Evolutionary conservation across 2,329 filamentous ascomycete species (phyloP), one percentile per base, ranked within the genome.

Genomic region (Stachybotrys elegans): DNA sequence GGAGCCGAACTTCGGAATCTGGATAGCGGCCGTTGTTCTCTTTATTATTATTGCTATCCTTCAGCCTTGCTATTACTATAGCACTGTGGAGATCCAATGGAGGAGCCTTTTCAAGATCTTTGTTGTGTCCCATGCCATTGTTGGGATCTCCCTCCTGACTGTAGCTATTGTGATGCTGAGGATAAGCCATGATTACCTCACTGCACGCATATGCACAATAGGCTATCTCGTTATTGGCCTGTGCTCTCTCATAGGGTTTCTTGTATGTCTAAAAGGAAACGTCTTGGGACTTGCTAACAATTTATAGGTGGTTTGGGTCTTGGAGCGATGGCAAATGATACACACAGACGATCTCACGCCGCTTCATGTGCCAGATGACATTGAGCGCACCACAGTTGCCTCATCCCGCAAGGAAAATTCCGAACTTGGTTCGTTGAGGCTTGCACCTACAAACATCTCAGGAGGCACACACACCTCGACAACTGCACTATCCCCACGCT

Each of bases 181-280:
- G 32, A 35, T 16, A 17, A 35, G 16, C 9, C 9, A 35, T 17
- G 17, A 35, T 35, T 35, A 35, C 32, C 32, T 8, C 32, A 35
- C 32, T 35, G 32, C 32, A 16, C 32, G 32, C 16, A 35, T 19
- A 35, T 35, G 32, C 32, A 35, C 32, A 35, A 35, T 35, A 35
- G 32, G 9, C 32, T 35, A 8, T 35, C 32, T 35, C 16, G 32
- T 17, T 16, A 35, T 35, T 17, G 8, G 9, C 12, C 32, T n/a
- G 32, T 35, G 32, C 17, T 13, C 32, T 35, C 16, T 35, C 32
- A 35, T 35, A 17, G 32, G 32, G 32, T 35, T 35, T 35, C 32
- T 35, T 11, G 32, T 35, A 35, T 35, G 32, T 35, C 16, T 35
- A 17, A 19, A 35, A 16, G 32, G 32, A 16, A 35, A 35, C 16